These are phyloP conservation scores for Cichorium intybus DNA, from an alignment of 140 eudicot genomes.

Conservation along the genomic window DNA sequence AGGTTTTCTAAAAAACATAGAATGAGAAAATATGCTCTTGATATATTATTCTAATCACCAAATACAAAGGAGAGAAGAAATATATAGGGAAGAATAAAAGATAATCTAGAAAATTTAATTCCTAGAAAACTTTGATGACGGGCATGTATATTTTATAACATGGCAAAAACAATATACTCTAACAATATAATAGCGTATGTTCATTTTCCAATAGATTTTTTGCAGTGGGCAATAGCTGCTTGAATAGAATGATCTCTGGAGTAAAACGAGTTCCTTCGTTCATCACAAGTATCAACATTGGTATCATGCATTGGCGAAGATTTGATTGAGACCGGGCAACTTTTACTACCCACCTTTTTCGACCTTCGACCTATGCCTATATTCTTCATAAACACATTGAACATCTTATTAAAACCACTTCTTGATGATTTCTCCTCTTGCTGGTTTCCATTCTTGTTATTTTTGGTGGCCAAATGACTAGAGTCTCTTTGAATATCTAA, in stretches of 20 bases:
- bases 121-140: too few relatives aligned
- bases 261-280: conserved; percentile 35
- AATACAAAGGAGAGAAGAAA: too few relatives aligned
- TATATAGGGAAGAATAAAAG: too few relatives aligned
- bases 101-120: too few relatives aligned
- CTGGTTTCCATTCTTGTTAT: neutral
- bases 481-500: neutral
- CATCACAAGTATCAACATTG: neutral
- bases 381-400: conserved; percentile 20
- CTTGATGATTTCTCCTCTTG: neutral
- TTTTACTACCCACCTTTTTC: conserved; percentile 25
- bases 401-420: conserved; percentile 24
- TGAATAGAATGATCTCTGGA: conserved; percentile 35
- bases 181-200: too few relatives aligned
- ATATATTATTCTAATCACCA: too few relatives aligned
- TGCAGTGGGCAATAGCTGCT: conserved; percentile 49
- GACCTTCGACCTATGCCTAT: conserved; percentile 13
- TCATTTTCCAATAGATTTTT: conserved; percentile 35
- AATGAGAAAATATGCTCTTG: too few relatives aligned
- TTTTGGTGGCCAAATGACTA: neutral
- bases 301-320: conserved; percentile 28
- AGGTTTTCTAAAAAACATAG: too few relatives aligned
- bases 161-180: too few relatives aligned
- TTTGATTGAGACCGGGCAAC: conserved; percentile 36
- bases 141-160: too few relatives aligned